These are phyloP conservation scores for Daldinia caldariorum DNA, from an alignment of 495 filamentous ascomycete species.

Conservation along the genomic window DNA sequence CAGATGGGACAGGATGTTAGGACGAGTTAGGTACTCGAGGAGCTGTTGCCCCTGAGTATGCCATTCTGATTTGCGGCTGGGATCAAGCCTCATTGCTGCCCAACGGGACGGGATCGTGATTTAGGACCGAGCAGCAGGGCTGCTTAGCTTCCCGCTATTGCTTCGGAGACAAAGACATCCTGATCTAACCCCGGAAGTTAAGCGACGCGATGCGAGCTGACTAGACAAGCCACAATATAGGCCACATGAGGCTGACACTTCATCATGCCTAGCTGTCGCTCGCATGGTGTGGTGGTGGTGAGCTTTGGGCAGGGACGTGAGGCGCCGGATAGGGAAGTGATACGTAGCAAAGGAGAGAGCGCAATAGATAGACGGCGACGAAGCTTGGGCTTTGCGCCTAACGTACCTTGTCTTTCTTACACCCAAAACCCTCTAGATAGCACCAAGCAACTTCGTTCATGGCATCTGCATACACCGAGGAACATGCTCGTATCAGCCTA, in stretches of 20 bases:
- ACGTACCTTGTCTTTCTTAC: constrained; percentile 96
- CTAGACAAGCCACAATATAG: constrained; percentile 41
- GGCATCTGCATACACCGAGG: constrained; percentile 68
- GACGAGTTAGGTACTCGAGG: constrained; percentile 20
- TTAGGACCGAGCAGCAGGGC: constrained; percentile 19
- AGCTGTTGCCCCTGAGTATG: constrained; percentile 32
- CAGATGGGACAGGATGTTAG: constrained; percentile 28
- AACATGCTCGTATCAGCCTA: constrained; percentile 39
- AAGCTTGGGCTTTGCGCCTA: constrained; percentile 40
- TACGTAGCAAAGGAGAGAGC: constrained; percentile 38
- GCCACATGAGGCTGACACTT: constrained; percentile 48
- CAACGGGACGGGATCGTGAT: constrained; percentile 47
- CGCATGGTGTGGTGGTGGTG: constrained; percentile 19
- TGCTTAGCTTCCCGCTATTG: constrained; percentile 32
- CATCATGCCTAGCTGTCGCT: constrained; percentile 37
- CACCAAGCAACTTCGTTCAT: constrained; percentile 99
- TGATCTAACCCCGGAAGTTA: constrained; percentile 24
- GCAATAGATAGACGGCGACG: constrained; percentile 32
- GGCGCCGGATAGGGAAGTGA: constrained; percentile 42
- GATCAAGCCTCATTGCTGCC: constrained; percentile 53
- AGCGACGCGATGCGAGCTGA: constrained; percentile 32
- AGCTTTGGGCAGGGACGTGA: constrained; percentile 44
- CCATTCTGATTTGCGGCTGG: constrained; percentile 37
- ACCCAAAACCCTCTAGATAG: constrained; percentile 92
- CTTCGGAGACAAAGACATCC: constrained; percentile 26